Evolutionary conservation across 306 rosid genomes (phyloP).

Genomic region (Lathyrus oleraceus): DNA sequence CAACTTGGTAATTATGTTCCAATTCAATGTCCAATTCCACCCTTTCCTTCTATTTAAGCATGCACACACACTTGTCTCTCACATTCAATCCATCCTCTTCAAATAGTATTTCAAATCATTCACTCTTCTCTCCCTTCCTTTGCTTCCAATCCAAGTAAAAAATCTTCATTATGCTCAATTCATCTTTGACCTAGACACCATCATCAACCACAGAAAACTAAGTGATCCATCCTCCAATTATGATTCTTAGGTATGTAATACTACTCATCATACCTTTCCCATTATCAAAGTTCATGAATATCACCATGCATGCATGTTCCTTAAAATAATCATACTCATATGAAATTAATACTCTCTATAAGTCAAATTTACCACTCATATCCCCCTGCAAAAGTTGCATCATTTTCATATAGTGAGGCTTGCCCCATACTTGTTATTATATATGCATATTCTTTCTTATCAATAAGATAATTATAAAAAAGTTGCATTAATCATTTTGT

Average conservation of each 20-base stretch:
- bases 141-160: slow-evolving; percentile 35
- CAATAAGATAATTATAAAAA: slow-evolving; percentile 25
- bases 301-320: slow-evolving; percentile 42
- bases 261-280: slow-evolving; percentile 29
- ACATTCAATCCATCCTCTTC: slow-evolving; percentile 36
- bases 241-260: slow-evolving; percentile 48
- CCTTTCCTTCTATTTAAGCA: slow-evolving; percentile 59
- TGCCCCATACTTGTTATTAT: neutral
- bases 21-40: slow-evolving; percentile 39
- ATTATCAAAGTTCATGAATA: slow-evolving; percentile 27
- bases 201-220: slow-evolving; percentile 7
- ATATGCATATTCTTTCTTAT: neutral
- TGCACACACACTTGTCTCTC: slow-evolving; percentile 42
- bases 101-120: slow-evolving; percentile 38
- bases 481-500: slow-evolving; percentile 33
- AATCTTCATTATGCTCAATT: slow-evolving; percentile 31
- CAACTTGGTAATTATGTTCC: slow-evolving; percentile 54
- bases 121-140: slow-evolving; percentile 2
- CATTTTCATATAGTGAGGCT: neutral
- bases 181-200: slow-evolving; percentile 25
- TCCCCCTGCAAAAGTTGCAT: slow-evolving; percentile 37
- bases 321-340: slow-evolving; percentile 20
- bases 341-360: slow-evolving; percentile 28
- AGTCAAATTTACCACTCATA: slow-evolving; percentile 33
- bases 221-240: slow-evolving; percentile 32